Base-by-base conservation (phyloP, 2,329 filamentous ascomycete genomes). In the Microsporum ferrugineum region DNA sequence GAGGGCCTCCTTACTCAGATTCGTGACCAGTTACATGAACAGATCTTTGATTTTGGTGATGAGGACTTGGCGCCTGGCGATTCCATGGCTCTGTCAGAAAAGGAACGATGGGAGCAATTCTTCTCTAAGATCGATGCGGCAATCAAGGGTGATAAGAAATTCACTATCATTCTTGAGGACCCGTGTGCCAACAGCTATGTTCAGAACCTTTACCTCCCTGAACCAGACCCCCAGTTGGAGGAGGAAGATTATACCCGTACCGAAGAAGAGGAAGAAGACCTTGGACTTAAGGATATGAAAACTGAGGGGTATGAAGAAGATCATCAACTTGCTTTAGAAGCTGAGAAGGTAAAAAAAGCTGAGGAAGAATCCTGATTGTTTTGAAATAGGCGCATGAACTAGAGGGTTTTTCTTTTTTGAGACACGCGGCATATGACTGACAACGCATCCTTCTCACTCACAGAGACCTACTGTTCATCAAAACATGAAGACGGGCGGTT, bases 1-100 rank as follows among this genome's bases (percentile, higher is more conserved):
- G 94, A 99, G 75, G 94, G 94, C 63, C 84, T 97, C 23, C 80
- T 97, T 60, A 94, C 90, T 0, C 89, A 99, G 72, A 89, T 99
- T 63, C 88, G 91, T 64, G 87, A 94, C 71, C 92, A 99, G 73
- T 81, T 99, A 29, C 87, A 87, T 71, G 83, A 82, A 57, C 89
- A 95, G 71, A 95, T 97, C 65, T 99, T 95, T 74, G 84, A 95
- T 68, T 77, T 83, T 14, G 84, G 82, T 23, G 84, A 84, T 60
- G 79, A 78, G 43, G 73, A 76, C 59, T 70, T 73, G 31, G 68
- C 77, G 23, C 86, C 84, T n/a, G 90, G 90, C 38, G 94, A 99
- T 77, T 94, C 89, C 0, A 84, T 96, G 74, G 75, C 77, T 2
- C 60, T 75, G 0, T 77, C 81, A 2, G 84, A 90, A 23, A 88